Conservation (phyloP, 345 rosid genomes). For the Salix udensis region DNA sequence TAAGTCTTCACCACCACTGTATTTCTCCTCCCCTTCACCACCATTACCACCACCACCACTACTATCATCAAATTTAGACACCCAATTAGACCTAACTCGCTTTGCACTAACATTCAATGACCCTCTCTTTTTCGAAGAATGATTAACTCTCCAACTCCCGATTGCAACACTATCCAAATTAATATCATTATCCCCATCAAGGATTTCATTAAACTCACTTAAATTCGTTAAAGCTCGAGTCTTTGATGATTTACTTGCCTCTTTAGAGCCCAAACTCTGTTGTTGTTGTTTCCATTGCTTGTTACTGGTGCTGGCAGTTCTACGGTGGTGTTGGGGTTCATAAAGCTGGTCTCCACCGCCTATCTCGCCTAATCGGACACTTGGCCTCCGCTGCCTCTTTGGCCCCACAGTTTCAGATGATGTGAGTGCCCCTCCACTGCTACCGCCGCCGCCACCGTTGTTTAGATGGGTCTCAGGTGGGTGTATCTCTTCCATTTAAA, state of each 20-base stretch:
- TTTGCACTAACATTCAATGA: conserved; percentile 34
- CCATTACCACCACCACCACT: conserved; percentile 24
- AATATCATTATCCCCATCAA: conserved; percentile 39
- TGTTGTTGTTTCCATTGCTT: conserved; percentile 31
- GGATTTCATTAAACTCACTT: conserved; percentile 47
- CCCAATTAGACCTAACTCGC: conserved; percentile 64
- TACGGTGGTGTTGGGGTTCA: conserved; percentile 46
- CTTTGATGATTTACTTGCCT: conserved; percentile 44
- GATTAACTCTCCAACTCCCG: conserved; percentile 69
- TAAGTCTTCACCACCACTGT: conserved; percentile 49
- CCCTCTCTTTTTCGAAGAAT: conserved; percentile 38
- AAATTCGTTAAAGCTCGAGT: conserved; percentile 57
- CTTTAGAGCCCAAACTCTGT: conserved; percentile 17
- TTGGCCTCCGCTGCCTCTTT: conserved; percentile 81
- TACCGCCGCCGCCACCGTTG: conserved; percentile 38
- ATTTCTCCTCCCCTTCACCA: conserved; percentile 44
- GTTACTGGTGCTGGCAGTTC: conserved; percentile 20
- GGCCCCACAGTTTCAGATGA: conserved; percentile 56
- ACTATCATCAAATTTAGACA: conserved; percentile 44
- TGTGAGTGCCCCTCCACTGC: conserved; percentile 24
- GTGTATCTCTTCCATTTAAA: conserved; percentile 56
- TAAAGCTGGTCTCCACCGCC: conserved; percentile 65
- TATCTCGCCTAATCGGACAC: conserved; percentile 86
- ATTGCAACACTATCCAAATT: conserved; percentile 54
- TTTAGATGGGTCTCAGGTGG: conserved; percentile 43